phyloP scores from a whole-genome alignment of 2,329 filamentous ascomycete species.

The Stachybotrys chlorohalonatus region DNA sequence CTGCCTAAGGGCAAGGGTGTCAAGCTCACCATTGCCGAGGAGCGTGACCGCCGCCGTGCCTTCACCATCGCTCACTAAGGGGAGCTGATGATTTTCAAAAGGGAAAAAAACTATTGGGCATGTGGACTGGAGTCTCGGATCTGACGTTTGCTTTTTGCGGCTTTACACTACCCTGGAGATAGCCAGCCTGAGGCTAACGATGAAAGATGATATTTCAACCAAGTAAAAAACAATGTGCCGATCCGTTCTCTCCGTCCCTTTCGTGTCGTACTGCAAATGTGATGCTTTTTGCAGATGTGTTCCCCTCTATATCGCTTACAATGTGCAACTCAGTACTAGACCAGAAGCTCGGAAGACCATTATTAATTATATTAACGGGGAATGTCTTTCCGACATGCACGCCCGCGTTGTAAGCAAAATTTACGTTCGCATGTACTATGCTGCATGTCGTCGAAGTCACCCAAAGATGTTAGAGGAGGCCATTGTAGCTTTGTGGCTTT shows the following conservation, averaged over 20 bases:
- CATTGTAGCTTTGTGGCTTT: too few species aligned
- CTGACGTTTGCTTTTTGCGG: conserved; percentile 25
- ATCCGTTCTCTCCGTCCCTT: neutral
- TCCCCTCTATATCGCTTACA: too few species aligned
- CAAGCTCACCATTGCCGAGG: conserved; percentile 98
- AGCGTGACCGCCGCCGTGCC: conserved; percentile 95
- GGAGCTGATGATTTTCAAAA: conserved; percentile 7
- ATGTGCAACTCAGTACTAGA: too few species aligned
- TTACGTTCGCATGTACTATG: too few species aligned
- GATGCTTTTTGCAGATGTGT: too few species aligned
- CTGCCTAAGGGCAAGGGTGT: conserved; percentile 99
- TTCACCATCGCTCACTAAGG: conserved; percentile 41
- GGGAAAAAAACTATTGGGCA: conserved; percentile 18
- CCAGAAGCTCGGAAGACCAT: too few species aligned
- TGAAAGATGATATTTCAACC: conserved; percentile 25
- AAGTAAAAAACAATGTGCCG: conserved; percentile 8
- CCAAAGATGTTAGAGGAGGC: too few species aligned
- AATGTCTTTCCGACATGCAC: too few species aligned
- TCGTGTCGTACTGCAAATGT: neutral
- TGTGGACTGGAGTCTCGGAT: conserved; percentile 31
- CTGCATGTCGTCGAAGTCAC: too few species aligned
- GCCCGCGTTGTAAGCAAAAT: too few species aligned
- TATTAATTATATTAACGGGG: too few species aligned
- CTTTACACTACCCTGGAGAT: conserved; percentile 21
- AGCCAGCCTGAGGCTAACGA: conserved; percentile 26